Evolutionary conservation across 2,329 filamentous ascomycete species (phyloP).

Genomic region (Epichloe brachyelytri): DNA sequence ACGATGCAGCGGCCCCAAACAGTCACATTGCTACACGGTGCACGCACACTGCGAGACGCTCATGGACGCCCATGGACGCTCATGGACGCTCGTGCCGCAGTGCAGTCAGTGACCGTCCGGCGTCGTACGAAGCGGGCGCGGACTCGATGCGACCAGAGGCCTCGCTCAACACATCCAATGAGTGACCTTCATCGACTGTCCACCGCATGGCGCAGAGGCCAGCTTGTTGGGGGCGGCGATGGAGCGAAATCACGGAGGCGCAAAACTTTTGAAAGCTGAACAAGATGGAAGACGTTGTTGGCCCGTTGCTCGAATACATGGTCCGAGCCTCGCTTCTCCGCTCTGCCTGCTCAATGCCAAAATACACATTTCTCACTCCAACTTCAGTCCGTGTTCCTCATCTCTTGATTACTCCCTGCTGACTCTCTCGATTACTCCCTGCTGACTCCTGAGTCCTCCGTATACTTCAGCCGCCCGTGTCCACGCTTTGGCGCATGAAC

Average conservation of each 20-base stretch:
- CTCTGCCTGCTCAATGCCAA: not conserved
- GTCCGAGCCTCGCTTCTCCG: not conserved
- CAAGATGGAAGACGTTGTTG: not conserved
- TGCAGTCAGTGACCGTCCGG: too few species aligned
- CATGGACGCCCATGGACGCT: not conserved
- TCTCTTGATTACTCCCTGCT: not conserved
- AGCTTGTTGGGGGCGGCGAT: not conserved
- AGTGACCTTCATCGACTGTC: too few species aligned
- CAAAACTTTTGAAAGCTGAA: not conserved
- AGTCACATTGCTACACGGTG: not conserved
- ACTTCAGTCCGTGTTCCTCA: not conserved
- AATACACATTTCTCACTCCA: not conserved
- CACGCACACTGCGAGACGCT: not conserved
- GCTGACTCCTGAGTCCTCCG: not conserved
- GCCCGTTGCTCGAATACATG: not conserved
- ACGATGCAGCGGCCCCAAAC: not conserved
- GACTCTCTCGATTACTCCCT: not conserved
- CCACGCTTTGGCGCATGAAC: too few species aligned
- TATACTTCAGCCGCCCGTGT: not conserved
- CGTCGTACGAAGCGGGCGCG: not conserved
- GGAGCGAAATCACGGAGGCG: too few species aligned
- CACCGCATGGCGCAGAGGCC: not conserved
- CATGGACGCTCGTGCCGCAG: not conserved
- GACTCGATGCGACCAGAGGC: not conserved
- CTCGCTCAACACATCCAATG: not conserved